These are phyloP conservation scores for Diaporthe sp. DNA, from an alignment of 2,329 filamentous ascomycete species.

Conservation along the genomic window DNA sequence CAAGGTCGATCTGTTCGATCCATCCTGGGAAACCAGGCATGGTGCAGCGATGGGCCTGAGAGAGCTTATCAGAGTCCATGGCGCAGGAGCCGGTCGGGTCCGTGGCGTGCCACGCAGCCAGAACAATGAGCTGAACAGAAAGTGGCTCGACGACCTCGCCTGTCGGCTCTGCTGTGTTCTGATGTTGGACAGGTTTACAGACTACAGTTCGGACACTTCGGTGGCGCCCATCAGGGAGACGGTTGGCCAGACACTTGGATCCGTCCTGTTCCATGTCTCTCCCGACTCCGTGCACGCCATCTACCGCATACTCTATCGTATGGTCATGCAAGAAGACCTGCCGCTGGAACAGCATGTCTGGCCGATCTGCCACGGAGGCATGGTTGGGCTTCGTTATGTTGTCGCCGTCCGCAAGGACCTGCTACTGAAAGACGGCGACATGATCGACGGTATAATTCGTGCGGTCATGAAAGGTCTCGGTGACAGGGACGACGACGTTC, in stretches of 20 bases:
- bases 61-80: slow-evolving; percentile 93
- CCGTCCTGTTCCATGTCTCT: slow-evolving; percentile 87
- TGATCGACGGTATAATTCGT: slow-evolving; percentile 93
- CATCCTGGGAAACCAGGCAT: slow-evolving; percentile 95
- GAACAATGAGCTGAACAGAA: slow-evolving; percentile 84
- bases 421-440: slow-evolving; percentile 82
- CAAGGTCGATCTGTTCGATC: slow-evolving; percentile 92
- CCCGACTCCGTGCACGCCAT: slow-evolving; percentile 84
- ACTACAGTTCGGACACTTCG: slow-evolving; percentile 97
- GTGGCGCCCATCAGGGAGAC: slow-evolving; percentile 97
- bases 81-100: slow-evolving; percentile 85
- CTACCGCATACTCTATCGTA: slow-evolving; percentile 86
- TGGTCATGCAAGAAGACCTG: slow-evolving; percentile 92
- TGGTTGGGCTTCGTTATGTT: slow-evolving; percentile 95
- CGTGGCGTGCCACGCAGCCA: slow-evolving; percentile 78
- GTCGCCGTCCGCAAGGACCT: slow-evolving; percentile 96
- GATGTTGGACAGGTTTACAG: slow-evolving; percentile 97
- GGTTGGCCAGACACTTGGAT: slow-evolving; percentile 92
- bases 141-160: slow-evolving; percentile 95
- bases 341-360: slow-evolving; percentile 82
- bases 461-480: slow-evolving; percentile 96
- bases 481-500: slow-evolving; percentile 94
- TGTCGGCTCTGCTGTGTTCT: slow-evolving; percentile 95
- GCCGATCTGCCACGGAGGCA: slow-evolving; percentile 97
- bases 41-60: slow-evolving; percentile 95